phyloP scores from a whole-genome alignment of 2,329 filamentous ascomycete species.

The Fusarium subglutinans region DNA sequence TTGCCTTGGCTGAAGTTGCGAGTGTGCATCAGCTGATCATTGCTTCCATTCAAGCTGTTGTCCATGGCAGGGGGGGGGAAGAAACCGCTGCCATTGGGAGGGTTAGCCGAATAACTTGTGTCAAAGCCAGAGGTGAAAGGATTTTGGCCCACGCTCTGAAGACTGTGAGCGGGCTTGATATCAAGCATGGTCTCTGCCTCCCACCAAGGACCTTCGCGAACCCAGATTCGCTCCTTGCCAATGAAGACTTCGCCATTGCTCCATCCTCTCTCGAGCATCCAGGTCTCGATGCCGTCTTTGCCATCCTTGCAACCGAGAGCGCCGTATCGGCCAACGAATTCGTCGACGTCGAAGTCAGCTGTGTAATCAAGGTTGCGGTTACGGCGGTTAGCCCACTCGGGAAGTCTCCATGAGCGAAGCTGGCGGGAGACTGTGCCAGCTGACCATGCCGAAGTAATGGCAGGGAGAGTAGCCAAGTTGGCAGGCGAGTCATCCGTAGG shows the following conservation, averaged over 20 bases:
- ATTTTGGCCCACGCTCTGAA: conserved; percentile 56
- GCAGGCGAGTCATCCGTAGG: conserved; percentile 88
- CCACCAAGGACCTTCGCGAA: conserved; percentile 95
- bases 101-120: conserved; percentile 74
- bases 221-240: conserved; percentile 93
- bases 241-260: conserved; percentile 96
- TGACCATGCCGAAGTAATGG: conserved; percentile 87
- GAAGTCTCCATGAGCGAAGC: conserved; percentile 89
- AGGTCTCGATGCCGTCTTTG: conserved; percentile 90
- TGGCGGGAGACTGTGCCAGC: conserved; percentile 92
- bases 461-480: conserved; percentile 74
- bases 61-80: conserved; percentile 72
- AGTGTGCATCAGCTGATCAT: conserved; percentile 75
- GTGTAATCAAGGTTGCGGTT: conserved; percentile 95
- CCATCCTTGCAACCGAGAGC: conserved; percentile 88
- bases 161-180: conserved; percentile 72
- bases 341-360: conserved; percentile 92
- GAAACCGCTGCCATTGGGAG: conserved; percentile 74
- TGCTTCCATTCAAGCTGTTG: conserved; percentile 71
- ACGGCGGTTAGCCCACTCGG: conserved; percentile 95
- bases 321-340: conserved; percentile 86
- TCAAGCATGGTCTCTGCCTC: conserved; percentile 97
- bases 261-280: conserved; percentile 95
- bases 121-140: conserved; percentile 64
- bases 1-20: conserved; percentile 66